These are phyloP conservation scores for Jacaranda copaia DNA, from an alignment of 257 asterid species.

Conservation along the genomic window DNA sequence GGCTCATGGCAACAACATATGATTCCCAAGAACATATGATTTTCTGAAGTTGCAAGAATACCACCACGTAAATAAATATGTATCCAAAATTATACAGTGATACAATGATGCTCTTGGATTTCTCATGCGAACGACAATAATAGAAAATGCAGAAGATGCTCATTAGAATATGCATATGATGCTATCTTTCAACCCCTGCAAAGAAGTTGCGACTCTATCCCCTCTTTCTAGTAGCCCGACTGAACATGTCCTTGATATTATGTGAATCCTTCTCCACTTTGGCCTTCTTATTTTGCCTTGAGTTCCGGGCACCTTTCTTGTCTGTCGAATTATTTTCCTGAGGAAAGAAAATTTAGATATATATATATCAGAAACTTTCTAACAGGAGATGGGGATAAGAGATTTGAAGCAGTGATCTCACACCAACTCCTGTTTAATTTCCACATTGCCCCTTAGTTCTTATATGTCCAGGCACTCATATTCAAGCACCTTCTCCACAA, in stretches of 20 bases:
- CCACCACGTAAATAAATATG: too few species aligned
- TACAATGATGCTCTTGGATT: too few species aligned
- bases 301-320: conserved; percentile 47
- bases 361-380: background rate
- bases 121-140: too few species aligned
- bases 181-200: background rate
- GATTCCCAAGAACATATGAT: too few species aligned
- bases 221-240: conserved; percentile 71
- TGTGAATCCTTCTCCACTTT: conserved; percentile 79
- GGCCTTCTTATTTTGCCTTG: conserved; percentile 73
- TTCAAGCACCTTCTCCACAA: background rate
- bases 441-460: background rate
- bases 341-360: background rate
- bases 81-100: too few species aligned
- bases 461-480: background rate
- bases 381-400: background rate
- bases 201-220: conserved; percentile 33
- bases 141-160: background rate
- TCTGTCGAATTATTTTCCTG: conserved; percentile 64
- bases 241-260: conserved; percentile 94
- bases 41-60: too few species aligned
- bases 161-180: background rate
- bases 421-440: background rate
- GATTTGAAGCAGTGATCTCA: background rate
- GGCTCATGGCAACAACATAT: too few species aligned